A percentile compares a stretch with the other conserved stretches of the same genome.
Conservation (phyloP, 805 yeast genomes). For the Brettanomyces anomalus region DNA sequence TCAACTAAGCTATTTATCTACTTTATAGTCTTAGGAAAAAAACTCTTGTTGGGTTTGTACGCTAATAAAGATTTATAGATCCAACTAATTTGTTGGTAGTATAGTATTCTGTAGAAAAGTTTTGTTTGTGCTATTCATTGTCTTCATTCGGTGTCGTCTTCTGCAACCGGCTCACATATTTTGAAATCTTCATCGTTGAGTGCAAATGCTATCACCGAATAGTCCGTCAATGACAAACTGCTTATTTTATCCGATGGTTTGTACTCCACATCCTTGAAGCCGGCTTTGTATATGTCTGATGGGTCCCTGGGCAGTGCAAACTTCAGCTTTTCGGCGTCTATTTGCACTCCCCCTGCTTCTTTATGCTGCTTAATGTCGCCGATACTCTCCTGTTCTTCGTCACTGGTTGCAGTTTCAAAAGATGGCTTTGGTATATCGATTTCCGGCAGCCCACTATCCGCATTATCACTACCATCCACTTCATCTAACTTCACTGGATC, state of each 20-base stretch:
- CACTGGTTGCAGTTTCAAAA: constrained; percentile 22
- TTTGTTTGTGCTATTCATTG: background rate
- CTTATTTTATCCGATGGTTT: constrained; percentile 22
- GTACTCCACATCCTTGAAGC: constrained; percentile 12
- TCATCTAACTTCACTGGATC: constrained; percentile 23
- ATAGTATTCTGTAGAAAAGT: background rate
- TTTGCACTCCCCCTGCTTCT: constrained; percentile 6
- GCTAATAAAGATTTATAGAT: background rate
- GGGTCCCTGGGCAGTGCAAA: constrained; percentile 35
- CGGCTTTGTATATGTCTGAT: constrained; percentile 11
- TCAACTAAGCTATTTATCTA: constrained; percentile 51
- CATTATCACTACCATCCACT: constrained; percentile 14
- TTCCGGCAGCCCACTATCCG: constrained; percentile 17
- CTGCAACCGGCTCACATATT: constrained; percentile 12
- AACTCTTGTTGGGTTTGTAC: background rate
- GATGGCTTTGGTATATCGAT: constrained; percentile 35
- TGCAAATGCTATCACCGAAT: constrained; percentile 34
- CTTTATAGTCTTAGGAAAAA: no score
- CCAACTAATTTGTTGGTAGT: no score
- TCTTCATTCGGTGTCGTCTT: background rate
- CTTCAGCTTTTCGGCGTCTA: constrained; percentile 18
- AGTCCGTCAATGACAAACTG: constrained; percentile 29
- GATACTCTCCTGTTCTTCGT: constrained; percentile 15
- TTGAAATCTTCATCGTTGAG: constrained; percentile 29
- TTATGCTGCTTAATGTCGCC: constrained; percentile 13